Conservation (phyloP, 73 alveolate species). For the Effrenium voratum region DNA sequence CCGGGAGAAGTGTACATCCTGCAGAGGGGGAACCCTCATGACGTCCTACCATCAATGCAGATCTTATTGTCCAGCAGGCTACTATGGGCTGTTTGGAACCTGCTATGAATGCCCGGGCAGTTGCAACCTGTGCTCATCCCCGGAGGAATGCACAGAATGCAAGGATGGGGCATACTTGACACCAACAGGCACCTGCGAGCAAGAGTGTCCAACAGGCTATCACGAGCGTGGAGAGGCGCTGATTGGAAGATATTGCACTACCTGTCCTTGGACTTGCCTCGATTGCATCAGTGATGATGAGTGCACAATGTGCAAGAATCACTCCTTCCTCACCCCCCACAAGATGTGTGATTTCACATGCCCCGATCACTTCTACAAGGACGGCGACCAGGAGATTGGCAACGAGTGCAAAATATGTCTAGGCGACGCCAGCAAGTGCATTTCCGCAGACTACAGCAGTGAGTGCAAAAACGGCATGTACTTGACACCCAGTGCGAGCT, state of each 20-base stretch:
- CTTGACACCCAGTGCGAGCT: constrained; percentile 5
- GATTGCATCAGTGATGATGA: constrained; percentile 5
- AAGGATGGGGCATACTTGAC: constrained; percentile 24
- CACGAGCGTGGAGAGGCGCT: constrained; percentile 1
- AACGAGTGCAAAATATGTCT: not conserved
- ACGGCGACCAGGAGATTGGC: not conserved
- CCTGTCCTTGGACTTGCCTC: constrained; percentile 5
- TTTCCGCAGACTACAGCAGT: constrained; percentile 1
- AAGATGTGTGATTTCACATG: constrained; percentile 24
- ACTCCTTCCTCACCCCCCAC: constrained; percentile 21
- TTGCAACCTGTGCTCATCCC: constrained; percentile 20
- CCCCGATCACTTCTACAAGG: constrained; percentile 17
- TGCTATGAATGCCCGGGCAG: constrained; percentile 4
- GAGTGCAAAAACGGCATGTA: constrained; percentile 20
- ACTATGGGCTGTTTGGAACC: not conserved
- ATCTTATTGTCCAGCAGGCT: not conserved
- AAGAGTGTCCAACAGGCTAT: not conserved
- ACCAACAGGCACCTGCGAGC: not conserved
- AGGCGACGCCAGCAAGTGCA: constrained; percentile 27
- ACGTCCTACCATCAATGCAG: constrained; percentile 15
- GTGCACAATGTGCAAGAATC: constrained; percentile 6
- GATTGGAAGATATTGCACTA: not conserved
- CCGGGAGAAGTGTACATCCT: constrained; percentile 30
- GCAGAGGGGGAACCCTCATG: constrained; percentile 5
- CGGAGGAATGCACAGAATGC: not conserved